A percentile compares a stretch with the other conserved stretches of the same genome.
Evolutionary conservation across 306 rosid species (phyloP).

Genomic region (Alnus rubra): DNA sequence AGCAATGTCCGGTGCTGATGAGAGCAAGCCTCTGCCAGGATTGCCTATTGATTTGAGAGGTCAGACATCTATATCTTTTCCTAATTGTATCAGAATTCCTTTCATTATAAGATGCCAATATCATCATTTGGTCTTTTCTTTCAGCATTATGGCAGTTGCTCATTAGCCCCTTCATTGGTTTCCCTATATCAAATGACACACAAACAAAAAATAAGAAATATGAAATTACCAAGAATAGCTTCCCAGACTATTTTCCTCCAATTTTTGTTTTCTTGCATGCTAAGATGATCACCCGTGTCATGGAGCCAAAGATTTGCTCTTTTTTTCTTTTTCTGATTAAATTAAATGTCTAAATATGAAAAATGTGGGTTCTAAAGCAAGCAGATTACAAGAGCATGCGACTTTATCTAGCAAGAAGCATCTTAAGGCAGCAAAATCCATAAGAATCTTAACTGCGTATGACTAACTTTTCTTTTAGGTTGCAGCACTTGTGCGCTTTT

Average conservation of each 20-base stretch:
- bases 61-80: slow-evolving; percentile 16
- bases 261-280: background rate
- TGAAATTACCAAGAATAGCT: background rate
- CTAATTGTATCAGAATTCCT: background rate
- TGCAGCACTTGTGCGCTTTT: no score
- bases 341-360: no score
- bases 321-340: no score
- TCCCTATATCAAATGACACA: background rate
- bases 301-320: no score
- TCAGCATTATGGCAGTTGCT: background rate
- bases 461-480: no score
- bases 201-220: background rate
- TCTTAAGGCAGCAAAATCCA: no score
- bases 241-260: background rate
- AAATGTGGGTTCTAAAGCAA: no score
- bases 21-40: slow-evolving; percentile 55
- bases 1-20: slow-evolving; percentile 59
- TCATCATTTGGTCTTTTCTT: background rate
- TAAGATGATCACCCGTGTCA: no score
- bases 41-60: slow-evolving; percentile 88
- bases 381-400: no score
- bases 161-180: background rate
- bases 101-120: background rate
- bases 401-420: no score
- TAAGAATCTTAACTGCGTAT: no score